Evolutionary conservation across 2,329 filamentous ascomycete species (phyloP), one percentile per base, ranked within the genome.

Genomic region (Ciborinia camelliae): DNA sequence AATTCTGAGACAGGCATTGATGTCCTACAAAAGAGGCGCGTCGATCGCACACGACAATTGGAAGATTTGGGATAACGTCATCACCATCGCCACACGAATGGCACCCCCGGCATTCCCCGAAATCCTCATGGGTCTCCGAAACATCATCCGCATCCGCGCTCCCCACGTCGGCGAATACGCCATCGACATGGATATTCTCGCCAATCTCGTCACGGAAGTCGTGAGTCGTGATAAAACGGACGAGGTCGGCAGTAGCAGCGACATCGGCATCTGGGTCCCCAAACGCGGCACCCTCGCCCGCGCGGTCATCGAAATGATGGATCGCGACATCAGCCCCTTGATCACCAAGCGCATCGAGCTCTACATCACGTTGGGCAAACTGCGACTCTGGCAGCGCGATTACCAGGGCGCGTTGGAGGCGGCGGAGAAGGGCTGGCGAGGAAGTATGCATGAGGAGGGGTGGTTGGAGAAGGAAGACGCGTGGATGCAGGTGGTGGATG

Each of bases 51-150:
- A 91, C 76, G 88, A 92, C 71, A 94, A 94, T 78, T 91, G 90
- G 84, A 88, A 91, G 71, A 97, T 99, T 76, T 98, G 94, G 94
- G 91, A 96, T 75, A 99, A 99, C 72, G 89, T 98, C 20, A 85
- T 99, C 65, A 95, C 92, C 0, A 88, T 98, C 28, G 90, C 91
- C 0, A 86, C 90, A 0, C 90, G 91, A 1, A 84, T 95, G 35
- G 83, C 82, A 0, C 93, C 94, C 2, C 89, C 91, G 0, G 86
- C 89, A 0, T 87, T 92, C 73, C 76, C 81, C 0, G 92, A 97
- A 67, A 85, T 97, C 59, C 79, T 97, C 39, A 81, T 88, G 5
- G 91, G 91, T 0, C 83, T 95, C 66, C 85, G 84, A 48, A 86
- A 89, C 67, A 82, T 98, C 60, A 86, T 97, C 62, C 86, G 89